phyloP scores from a whole-genome alignment of 2,329 filamentous ascomycete species.

The Pseudogymnoascus destructans region DNA sequence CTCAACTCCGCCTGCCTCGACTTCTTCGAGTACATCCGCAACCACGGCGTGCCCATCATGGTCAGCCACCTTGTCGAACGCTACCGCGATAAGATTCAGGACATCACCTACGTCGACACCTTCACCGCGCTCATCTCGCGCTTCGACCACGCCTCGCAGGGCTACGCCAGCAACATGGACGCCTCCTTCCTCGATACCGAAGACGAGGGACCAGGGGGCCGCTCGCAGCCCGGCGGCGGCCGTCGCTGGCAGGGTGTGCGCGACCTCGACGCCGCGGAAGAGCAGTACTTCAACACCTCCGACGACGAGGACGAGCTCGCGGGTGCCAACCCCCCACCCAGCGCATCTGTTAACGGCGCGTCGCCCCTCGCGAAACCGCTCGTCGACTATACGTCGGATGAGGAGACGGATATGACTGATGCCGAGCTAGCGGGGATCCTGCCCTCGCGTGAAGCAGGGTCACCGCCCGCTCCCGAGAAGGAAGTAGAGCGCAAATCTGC shows the following conservation, averaged over 20 bases:
- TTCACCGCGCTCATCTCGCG: constrained; percentile 64
- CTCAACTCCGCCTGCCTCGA: constrained; percentile 89
- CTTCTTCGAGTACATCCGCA: constrained; percentile 81
- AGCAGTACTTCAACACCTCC: constrained; percentile 85
- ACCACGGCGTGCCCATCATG: constrained; percentile 67
- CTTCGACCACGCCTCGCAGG: constrained; percentile 68
- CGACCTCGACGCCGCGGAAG: constrained; percentile 73
- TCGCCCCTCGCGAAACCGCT: constrained; percentile 55
- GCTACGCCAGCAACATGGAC: constrained; percentile 47
- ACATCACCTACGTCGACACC: constrained; percentile 70
- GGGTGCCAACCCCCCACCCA: constrained; percentile 26
- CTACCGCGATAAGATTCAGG: constrained; percentile 63
- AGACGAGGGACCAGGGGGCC: constrained; percentile 35
- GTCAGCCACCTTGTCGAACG: constrained; percentile 75
- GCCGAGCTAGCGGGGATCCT: constrained; percentile 12
- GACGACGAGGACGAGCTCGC: constrained; percentile 70
- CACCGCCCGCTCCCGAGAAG: constrained; percentile 23
- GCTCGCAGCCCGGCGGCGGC: constrained; percentile 39
- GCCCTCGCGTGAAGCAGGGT: constrained; percentile 25
- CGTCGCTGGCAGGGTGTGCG: constrained; percentile 58
- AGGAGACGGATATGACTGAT: constrained; percentile 54
- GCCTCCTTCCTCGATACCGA: constrained; percentile 59
- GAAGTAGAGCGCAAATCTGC: constrained; percentile 13
- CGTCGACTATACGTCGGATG: constrained; percentile 87
- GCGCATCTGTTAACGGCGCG: constrained; percentile 44